Conservation (phyloP, 2,329 filamentous ascomycete species). For the Colletotrichum brevisporum region DNA sequence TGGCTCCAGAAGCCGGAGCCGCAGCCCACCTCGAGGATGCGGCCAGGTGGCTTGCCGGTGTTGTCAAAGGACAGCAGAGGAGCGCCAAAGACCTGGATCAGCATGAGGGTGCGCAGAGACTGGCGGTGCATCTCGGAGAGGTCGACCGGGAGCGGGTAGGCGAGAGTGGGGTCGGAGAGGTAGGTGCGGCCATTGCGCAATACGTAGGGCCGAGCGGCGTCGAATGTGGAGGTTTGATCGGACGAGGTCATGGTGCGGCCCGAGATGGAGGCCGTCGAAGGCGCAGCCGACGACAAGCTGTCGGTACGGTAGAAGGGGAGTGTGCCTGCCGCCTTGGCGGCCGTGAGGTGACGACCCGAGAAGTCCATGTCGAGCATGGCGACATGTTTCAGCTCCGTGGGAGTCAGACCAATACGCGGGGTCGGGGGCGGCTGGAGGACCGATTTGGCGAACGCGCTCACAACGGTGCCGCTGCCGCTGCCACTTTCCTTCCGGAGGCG, state of each 20-base stretch:
- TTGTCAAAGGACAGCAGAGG: constrained; percentile 78
- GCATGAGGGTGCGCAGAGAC: constrained; percentile 84
- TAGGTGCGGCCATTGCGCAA: constrained; percentile 86
- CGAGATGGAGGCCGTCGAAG: constrained; percentile 55
- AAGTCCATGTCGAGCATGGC: constrained; percentile 51
- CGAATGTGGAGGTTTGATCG: constrained; percentile 62
- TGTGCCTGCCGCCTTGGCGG: constrained; percentile 52
- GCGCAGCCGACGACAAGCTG: constrained; percentile 63
- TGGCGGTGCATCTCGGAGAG: constrained; percentile 90
- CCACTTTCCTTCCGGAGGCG: constrained; percentile 38
- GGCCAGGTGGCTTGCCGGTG: constrained; percentile 75
- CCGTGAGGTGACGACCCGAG: constrained; percentile 38
- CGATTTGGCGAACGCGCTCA: constrained; percentile 29
- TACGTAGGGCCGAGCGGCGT: constrained; percentile 69
- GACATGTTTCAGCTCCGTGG: constrained; percentile 53
- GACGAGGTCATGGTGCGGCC: constrained; percentile 63
- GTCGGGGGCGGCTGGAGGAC: constrained; percentile 25
- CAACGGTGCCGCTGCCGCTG: background rate
- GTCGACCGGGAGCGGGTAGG: constrained; percentile 92
- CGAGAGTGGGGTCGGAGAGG: constrained; percentile 78
- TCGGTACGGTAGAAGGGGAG: constrained; percentile 57
- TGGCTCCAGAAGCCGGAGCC: constrained; percentile 92
- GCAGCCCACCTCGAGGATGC: constrained; percentile 89
- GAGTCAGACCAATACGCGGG: constrained; percentile 30
- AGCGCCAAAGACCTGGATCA: constrained; percentile 84